Percentiles rank a stretch among this genome's conserved stretches.
Conservation (phyloP, 495 filamentous ascomycete species). For the Penicillium paradoxum region DNA sequence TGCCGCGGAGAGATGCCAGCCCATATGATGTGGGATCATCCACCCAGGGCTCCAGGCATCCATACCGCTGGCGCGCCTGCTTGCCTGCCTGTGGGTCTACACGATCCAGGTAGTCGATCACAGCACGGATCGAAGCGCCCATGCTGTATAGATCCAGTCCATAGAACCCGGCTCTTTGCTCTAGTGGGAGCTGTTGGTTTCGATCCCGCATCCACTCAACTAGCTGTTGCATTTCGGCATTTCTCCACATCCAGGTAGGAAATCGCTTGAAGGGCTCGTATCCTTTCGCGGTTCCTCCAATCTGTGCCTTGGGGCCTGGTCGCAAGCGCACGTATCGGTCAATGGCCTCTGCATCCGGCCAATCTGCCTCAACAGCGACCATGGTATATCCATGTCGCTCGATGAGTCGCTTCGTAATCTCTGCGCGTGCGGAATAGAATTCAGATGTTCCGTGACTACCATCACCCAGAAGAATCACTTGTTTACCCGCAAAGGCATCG, state of each 20-base stretch:
- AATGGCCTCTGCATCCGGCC: slow-evolving; percentile 54
- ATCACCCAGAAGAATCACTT: slow-evolving; percentile 52
- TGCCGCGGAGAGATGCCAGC: slow-evolving; percentile 38
- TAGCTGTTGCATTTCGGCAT: slow-evolving; percentile 50
- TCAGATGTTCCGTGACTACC: slow-evolving; percentile 56
- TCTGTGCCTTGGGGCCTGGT: slow-evolving; percentile 31
- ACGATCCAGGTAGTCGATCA: slow-evolving; percentile 49
- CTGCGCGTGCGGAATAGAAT: slow-evolving; percentile 52
- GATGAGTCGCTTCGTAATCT: slow-evolving; percentile 52
- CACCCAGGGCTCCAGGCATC: slow-evolving; percentile 46
- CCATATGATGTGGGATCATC: slow-evolving; percentile 52
- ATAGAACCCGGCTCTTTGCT: slow-evolving; percentile 46
- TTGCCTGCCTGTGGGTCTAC: slow-evolving; percentile 45
- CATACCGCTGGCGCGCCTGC: slow-evolving; percentile 43
- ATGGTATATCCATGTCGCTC: slow-evolving; percentile 50
- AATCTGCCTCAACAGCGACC: slow-evolving; percentile 55
- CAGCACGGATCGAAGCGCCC: slow-evolving; percentile 46
- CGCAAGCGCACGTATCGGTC: slow-evolving; percentile 53
- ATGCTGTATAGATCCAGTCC: slow-evolving; percentile 55
- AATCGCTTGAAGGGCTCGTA: slow-evolving; percentile 49
- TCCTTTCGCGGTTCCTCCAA: slow-evolving; percentile 24
- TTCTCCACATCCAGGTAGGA: slow-evolving; percentile 62
- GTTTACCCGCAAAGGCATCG: slow-evolving; percentile 38
- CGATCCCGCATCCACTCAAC: slow-evolving; percentile 53
- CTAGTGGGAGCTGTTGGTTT: slow-evolving; percentile 31